Evolutionary conservation across 169 alveolate genomes (phyloP).

Genomic region (Eimeria acervulina): DNA sequence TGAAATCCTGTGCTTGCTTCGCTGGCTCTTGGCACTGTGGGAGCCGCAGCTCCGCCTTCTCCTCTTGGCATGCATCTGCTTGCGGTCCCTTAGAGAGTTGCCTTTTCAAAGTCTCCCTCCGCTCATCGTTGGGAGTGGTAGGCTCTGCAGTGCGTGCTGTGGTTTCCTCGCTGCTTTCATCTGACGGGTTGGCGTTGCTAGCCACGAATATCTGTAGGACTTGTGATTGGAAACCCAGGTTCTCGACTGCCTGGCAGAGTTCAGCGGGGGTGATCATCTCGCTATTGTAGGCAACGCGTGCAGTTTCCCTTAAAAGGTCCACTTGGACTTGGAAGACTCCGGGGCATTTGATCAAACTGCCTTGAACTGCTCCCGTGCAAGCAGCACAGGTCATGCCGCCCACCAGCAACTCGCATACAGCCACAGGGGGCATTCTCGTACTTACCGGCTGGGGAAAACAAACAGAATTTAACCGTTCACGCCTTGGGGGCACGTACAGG

Average conservation of each 20-base stretch:
- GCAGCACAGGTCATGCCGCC: constrained; percentile 77
- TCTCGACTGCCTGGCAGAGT: constrained; percentile 45
- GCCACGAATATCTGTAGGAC: constrained; percentile 48
- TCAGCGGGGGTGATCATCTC: not conserved
- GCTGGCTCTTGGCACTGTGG: not conserved
- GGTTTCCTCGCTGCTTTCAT: not conserved
- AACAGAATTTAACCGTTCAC: not conserved
- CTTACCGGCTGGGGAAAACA: not conserved
- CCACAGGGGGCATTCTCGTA: not conserved
- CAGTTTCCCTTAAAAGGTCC: constrained; percentile 54
- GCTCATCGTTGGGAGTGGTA: not conserved
- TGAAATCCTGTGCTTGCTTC: not conserved
- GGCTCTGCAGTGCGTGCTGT: not conserved
- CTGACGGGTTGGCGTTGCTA: not conserved
- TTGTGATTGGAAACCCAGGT: constrained; percentile 62
- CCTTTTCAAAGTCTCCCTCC: not conserved
- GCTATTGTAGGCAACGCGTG: constrained; percentile 44
- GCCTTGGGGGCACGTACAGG: not conserved
- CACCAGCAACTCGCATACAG: constrained; percentile 70
- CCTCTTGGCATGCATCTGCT: not conserved
- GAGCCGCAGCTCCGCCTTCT: not conserved
- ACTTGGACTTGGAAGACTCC: constrained; percentile 56
- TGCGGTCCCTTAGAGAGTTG: not conserved
- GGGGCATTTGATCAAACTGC: not conserved
- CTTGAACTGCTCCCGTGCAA: constrained; percentile 72